phyloP scores from a whole-genome alignment of 2,329 filamentous ascomycete genomes.

The Fragosphaeria purpurea region DNA sequence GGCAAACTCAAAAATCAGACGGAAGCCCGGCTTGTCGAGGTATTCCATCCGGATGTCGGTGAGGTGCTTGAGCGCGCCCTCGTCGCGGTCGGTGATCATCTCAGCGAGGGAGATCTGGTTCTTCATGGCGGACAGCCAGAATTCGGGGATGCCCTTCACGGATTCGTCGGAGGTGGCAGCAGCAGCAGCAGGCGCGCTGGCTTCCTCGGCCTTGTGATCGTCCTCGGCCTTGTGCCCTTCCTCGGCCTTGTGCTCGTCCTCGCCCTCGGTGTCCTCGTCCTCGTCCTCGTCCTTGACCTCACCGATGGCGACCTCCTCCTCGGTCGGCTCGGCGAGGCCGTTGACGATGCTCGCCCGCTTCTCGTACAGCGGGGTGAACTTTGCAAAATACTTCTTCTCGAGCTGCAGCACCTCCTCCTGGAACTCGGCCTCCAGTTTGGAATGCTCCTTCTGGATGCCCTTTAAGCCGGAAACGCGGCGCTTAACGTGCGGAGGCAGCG shows the following conservation, averaged over 20 bases:
- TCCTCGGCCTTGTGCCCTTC: conserved; percentile 42
- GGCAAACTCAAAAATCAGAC: conserved; percentile 91
- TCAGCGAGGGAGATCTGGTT: conserved; percentile 95
- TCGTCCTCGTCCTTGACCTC: conserved; percentile 69
- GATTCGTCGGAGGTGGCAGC: conserved; percentile 36
- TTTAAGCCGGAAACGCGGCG: conserved; percentile 91
- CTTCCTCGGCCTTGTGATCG: conserved; percentile 36
- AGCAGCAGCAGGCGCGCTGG: conserved; percentile 13
- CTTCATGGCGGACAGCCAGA: conserved; percentile 99
- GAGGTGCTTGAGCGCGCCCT: conserved; percentile 81
- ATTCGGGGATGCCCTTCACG: conserved; percentile 84
- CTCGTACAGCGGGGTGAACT: conserved; percentile 95
- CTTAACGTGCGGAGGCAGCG: conserved; percentile 77
- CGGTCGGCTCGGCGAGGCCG: conserved; percentile 73
- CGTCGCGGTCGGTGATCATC: conserved; percentile 97
- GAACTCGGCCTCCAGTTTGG: conserved; percentile 95
- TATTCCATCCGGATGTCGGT: conserved; percentile 98
- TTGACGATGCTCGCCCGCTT: conserved; percentile 92
- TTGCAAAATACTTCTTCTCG: conserved; percentile 99
- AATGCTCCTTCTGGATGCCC: conserved; percentile 97
- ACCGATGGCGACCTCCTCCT: conserved; percentile 77
- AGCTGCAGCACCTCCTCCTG: conserved; percentile 96
- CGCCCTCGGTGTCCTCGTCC: conserved; percentile 45
- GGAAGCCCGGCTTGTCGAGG: conserved; percentile 95
- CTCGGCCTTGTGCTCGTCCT: conserved; percentile 40